These are phyloP conservation scores for Cinnamomum micranthum DNA, from an alignment of 164 flowering plant genomes.

Conservation along the genomic window DNA sequence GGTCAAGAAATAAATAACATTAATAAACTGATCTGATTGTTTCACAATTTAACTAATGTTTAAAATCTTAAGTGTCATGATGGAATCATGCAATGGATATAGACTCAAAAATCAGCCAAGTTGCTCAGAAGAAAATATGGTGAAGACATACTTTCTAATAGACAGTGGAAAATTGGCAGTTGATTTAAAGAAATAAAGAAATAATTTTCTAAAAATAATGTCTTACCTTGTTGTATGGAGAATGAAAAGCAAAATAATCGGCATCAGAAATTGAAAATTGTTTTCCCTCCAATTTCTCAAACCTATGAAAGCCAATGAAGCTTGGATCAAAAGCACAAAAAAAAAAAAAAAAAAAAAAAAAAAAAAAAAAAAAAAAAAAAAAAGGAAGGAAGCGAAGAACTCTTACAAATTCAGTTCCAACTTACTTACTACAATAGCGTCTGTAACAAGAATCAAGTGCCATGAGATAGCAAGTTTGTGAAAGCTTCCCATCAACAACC, in stretches of 20 bases:
- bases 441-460: constrained; percentile 94
- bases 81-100: background rate
- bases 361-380: background rate
- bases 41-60: background rate
- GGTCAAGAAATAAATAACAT: background rate
- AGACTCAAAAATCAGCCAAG: background rate
- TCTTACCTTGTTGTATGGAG: constrained; percentile 39
- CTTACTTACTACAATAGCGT: constrained; percentile 65
- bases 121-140: background rate
- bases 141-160: background rate
- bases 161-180: background rate
- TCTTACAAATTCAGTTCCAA: constrained; percentile 4
- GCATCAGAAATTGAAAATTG: constrained; percentile 75
- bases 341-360: background rate
- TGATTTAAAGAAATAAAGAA: background rate
- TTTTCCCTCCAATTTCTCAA: constrained; percentile 78
- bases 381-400: background rate
- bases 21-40: background rate
- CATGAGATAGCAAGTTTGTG: constrained; percentile 80
- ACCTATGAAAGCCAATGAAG: constrained; percentile 39
- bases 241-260: constrained; percentile 50
- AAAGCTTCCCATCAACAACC: constrained; percentile 45
- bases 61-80: too few species aligned
- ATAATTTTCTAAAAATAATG: background rate
- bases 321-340: background rate